These are phyloP conservation scores for Aspergillus nidulans DNA, from an alignment of 495 filamentous ascomycete species.

Conservation along the genomic window DNA sequence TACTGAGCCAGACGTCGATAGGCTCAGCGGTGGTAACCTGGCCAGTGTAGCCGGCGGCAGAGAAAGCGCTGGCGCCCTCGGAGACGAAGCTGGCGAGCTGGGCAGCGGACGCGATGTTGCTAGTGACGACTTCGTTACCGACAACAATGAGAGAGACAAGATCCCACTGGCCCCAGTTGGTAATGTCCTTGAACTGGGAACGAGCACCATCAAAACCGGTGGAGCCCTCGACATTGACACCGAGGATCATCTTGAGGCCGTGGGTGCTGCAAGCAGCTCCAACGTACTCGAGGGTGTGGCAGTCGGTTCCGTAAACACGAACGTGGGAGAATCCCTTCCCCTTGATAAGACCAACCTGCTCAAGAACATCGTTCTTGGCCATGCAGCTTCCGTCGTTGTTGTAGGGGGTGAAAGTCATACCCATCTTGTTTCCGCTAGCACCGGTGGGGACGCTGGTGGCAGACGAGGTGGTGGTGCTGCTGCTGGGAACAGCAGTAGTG, in stretches of 20 bases:
- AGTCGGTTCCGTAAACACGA: slow-evolving; percentile 92
- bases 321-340: slow-evolving; percentile 71
- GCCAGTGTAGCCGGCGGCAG: slow-evolving; percentile 63
- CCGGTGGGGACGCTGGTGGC: slow-evolving; percentile 9
- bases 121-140: slow-evolving; percentile 86
- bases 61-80: slow-evolving; percentile 44
- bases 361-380: slow-evolving; percentile 50
- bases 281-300: slow-evolving; percentile 70
- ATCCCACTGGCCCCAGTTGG: slow-evolving; percentile 68
- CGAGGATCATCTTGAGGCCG: slow-evolving; percentile 74
- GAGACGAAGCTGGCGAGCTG: slow-evolving; percentile 67
- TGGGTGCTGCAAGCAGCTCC: slow-evolving; percentile 56
- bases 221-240: slow-evolving; percentile 70
- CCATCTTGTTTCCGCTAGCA: slow-evolving; percentile 58
- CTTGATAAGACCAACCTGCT: slow-evolving; percentile 65
- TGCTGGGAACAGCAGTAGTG: slow-evolving; percentile 18
- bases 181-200: slow-evolving; percentile 68
- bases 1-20: slow-evolving; percentile 60
- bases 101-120: slow-evolving; percentile 54
- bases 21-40: slow-evolving; percentile 83
- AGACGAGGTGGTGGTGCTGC: slow-evolving; percentile 16
- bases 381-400: slow-evolving; percentile 61
- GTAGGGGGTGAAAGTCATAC: slow-evolving; percentile 92
- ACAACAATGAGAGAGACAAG: slow-evolving; percentile 75
- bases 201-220: slow-evolving; percentile 53